These are phyloP conservation scores for Nothopassalora personata DNA, from an alignment of 2,329 filamentous ascomycete genomes.

Conservation along the genomic window DNA sequence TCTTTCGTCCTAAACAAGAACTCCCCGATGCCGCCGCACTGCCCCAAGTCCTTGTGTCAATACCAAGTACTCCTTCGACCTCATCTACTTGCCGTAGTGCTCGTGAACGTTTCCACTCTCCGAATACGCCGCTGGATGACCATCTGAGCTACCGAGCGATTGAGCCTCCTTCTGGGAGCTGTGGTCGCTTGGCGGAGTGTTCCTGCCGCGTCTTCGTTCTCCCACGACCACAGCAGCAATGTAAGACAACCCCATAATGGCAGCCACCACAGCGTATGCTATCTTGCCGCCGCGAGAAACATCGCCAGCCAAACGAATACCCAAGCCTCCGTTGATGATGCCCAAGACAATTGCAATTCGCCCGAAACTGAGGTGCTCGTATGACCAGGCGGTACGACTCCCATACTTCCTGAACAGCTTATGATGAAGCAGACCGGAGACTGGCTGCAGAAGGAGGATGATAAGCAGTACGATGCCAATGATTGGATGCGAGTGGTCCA, in stretches of 20 bases:
- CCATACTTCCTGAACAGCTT: constrained; percentile 45
- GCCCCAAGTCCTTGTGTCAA: too few species aligned
- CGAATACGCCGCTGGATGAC: background rate
- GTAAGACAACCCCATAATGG: constrained; percentile 42
- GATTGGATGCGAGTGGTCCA: constrained; percentile 45
- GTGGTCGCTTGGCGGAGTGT: constrained; percentile 6
- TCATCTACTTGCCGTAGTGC: background rate
- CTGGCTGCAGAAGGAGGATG: constrained; percentile 51
- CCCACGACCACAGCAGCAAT: constrained; percentile 30
- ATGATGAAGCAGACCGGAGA: constrained; percentile 51
- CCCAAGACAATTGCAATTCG: constrained; percentile 45
- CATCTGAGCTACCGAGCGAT: background rate
- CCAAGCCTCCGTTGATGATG: constrained; percentile 53
- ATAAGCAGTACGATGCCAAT: constrained; percentile 50
- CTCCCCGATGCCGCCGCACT: too few species aligned
- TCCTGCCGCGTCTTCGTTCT: constrained; percentile 21
- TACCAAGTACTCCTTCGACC: too few species aligned
- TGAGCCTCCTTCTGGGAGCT: background rate
- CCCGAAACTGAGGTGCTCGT: constrained; percentile 32
- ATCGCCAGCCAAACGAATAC: constrained; percentile 43
- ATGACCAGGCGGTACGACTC: constrained; percentile 43
- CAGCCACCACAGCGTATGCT: constrained; percentile 48
- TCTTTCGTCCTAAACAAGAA: too few species aligned
- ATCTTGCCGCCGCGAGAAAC: constrained; percentile 31
- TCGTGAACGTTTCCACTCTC: background rate